Conservation (phyloP, 2,329 filamentous ascomycete species). For the Claviceps purpurea region DNA sequence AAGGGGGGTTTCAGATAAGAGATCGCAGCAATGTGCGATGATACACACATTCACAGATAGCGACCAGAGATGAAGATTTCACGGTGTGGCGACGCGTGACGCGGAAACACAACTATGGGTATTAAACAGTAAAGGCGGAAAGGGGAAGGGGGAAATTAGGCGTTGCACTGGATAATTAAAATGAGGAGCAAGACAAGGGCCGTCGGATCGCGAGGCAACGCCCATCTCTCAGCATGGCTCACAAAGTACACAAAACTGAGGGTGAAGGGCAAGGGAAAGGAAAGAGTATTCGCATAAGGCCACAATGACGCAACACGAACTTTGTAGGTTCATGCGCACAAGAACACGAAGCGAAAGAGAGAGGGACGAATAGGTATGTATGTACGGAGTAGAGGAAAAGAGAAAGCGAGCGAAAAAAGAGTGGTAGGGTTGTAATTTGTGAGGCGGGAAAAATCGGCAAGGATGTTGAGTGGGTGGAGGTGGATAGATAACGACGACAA, state of each 20-base stretch:
- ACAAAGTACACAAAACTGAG: background rate
- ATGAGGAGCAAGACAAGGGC: background rate
- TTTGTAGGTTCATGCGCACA: background rate
- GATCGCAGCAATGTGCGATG: background rate
- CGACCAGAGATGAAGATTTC: background rate
- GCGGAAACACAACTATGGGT: background rate
- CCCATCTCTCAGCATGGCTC: background rate
- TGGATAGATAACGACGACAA: background rate
- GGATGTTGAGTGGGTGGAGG: background rate
- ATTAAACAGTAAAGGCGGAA: background rate
- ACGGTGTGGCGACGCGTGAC: background rate
- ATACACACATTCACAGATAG: constrained; percentile 3
- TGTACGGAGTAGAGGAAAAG: no score
- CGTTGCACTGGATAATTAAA: background rate
- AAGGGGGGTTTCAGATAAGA: background rate
- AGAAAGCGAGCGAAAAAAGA: background rate
- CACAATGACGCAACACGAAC: background rate
- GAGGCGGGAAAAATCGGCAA: constrained; percentile 1
- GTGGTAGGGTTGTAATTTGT: constrained; percentile 1
- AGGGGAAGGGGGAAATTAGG: background rate
- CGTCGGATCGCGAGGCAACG: constrained; percentile 1
- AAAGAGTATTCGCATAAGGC: background rate
- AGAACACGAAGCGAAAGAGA: background rate
- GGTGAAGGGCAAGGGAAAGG: background rate
- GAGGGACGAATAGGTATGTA: background rate